Conservation (phyloP, 139 green algal genomes). For the Trebouxia sp. region DNA sequence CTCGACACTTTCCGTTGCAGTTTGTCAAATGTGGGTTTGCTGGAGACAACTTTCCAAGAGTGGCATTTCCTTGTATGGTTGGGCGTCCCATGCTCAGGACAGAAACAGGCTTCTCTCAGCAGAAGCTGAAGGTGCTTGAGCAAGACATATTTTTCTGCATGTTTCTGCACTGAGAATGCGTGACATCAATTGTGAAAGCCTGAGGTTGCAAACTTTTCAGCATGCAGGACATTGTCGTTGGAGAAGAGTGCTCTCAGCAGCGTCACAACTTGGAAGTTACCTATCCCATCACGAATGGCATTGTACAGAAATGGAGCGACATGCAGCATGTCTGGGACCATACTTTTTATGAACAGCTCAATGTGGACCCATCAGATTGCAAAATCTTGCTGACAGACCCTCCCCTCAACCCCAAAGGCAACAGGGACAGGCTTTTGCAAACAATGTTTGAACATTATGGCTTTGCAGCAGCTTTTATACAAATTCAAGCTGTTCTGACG, state of each 20-base stretch:
- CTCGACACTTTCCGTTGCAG: slow-evolving; percentile 26
- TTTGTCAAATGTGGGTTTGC: slow-evolving; percentile 77
- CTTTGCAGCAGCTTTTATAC: slow-evolving; percentile 63
- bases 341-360: slow-evolving; percentile 52
- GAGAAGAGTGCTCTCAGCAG: slow-evolving; percentile 43
- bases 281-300: slow-evolving; percentile 74
- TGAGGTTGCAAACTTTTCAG: neutral
- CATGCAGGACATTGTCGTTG: slow-evolving; percentile 58
- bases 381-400: slow-evolving; percentile 78
- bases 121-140: slow-evolving; percentile 2
- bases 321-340: slow-evolving; percentile 74
- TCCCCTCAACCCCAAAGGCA: slow-evolving; percentile 59
- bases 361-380: slow-evolving; percentile 34
- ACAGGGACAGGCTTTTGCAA: slow-evolving; percentile 64
- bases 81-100: slow-evolving; percentile 36
- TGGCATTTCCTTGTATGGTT: slow-evolving; percentile 67
- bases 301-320: slow-evolving; percentile 76
- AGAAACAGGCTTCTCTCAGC: neutral
- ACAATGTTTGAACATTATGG: slow-evolving; percentile 77
- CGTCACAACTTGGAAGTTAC: slow-evolving; percentile 63
- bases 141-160: neutral
- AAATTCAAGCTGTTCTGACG: slow-evolving; percentile 85
- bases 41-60: slow-evolving; percentile 64
- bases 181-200: neutral
- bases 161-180: neutral